Evolutionary conservation across 139 green algal species (phyloP).

Genomic region (Coelastrella sp.): DNA sequence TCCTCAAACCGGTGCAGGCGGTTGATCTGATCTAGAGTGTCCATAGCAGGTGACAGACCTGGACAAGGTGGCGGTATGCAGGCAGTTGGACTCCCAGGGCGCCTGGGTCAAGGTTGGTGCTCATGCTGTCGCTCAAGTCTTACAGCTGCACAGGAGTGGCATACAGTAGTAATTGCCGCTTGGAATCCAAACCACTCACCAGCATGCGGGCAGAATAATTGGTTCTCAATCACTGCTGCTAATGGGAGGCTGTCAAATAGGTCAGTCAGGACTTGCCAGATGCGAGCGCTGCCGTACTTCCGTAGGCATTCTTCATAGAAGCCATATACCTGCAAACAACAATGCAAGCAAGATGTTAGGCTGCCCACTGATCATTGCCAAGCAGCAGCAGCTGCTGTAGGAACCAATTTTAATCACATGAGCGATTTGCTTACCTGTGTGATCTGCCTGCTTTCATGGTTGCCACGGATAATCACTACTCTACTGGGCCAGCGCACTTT

Average conservation of each 20-base stretch:
- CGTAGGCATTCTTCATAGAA: conserved; percentile 99
- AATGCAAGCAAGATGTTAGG: background rate
- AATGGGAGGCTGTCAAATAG: conserved; percentile 98
- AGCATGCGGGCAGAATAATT: conserved; percentile 91
- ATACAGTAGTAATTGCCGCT: background rate
- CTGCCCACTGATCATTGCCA: background rate
- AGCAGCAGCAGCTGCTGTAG: background rate
- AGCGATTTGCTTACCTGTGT: conserved; percentile 80
- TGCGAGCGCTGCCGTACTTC: conserved; percentile 99
- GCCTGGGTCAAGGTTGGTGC: too few species aligned
- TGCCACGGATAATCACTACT: conserved; percentile 97
- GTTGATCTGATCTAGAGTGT: conserved; percentile 95
- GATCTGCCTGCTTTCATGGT: conserved; percentile 99
- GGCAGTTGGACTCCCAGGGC: too few species aligned
- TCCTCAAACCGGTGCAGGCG: conserved; percentile 69
- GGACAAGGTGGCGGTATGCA: conserved; percentile 15
- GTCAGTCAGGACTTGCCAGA: conserved; percentile 98
- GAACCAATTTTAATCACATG: background rate
- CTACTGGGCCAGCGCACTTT: conserved; percentile 91
- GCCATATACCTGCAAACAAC: conserved; percentile 88
- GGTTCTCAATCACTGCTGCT: conserved; percentile 91
- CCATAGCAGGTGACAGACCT: conserved; percentile 96
- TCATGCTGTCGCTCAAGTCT: background rate
- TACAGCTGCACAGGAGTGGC: background rate
- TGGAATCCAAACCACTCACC: background rate